Base-by-base conservation (phyloP, 441 rosid genomes). In the Arabidopsis lyrata region DNA sequence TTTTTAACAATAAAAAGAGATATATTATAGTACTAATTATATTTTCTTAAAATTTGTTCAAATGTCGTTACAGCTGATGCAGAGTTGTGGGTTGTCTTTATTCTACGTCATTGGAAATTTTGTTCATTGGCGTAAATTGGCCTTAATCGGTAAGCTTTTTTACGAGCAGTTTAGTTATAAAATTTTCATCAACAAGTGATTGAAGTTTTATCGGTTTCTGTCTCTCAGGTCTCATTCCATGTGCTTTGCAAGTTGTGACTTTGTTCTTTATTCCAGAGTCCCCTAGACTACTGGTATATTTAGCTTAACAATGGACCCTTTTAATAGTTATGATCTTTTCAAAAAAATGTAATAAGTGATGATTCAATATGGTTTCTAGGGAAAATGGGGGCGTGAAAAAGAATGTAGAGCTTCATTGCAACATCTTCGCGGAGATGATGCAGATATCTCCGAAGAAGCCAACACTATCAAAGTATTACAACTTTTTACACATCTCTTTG, bases 241-340 rank as follows among this genome's bases (percentile, higher is more conserved):
- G 83, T 59, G 35, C 35, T 14, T 7, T 84, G 27, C 87, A 84
- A 69, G 52, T 81, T 59, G 41, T 84, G 38, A 69, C 79, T 64
- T 78, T 86, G 69, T 82, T 82, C 74, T 81, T 86, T 66, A 81
- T 84, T 41, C 85, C 86, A 1, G 87, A 86, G 49, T 86, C 88
- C 36, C 88, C 84, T 18, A 78, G 87, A 67, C 74, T 81, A 72
- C 76, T 83, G 76, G 86, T 83, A 74, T 59, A 61, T 65, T 74
- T 44, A 44, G 6, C 36, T 39, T 56, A 34, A 14, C 48, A 44
- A 44, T 63, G 13, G 7, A 44, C 60, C 52, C 18, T 50, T 64
- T 54, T 32, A 31, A 6, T 22, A 22, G 0, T 64, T 39, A 66
- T 11, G 2, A 59, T 61, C 7, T 54, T 54, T 15, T 41, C 2